These are phyloP conservation scores for Epichloe bromicola DNA, from an alignment of 2,329 filamentous ascomycete genomes.

Conservation along the genomic window DNA sequence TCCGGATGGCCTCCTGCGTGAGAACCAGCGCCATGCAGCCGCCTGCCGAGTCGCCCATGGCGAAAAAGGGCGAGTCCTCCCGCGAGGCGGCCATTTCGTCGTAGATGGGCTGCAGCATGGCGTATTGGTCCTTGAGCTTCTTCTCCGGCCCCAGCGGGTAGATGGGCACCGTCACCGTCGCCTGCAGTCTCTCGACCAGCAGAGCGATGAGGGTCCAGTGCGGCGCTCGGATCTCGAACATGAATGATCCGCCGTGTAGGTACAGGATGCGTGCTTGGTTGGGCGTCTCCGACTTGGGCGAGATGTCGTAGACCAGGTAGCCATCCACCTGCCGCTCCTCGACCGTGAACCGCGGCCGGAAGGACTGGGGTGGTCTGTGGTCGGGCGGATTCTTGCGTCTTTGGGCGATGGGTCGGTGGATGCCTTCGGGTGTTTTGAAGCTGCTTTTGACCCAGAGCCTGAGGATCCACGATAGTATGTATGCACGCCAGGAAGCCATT, in stretches of 20 bases:
- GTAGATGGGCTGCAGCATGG: conserved; percentile 18
- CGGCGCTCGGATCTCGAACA: conserved; percentile 15
- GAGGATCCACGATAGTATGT: conserved; percentile 15
- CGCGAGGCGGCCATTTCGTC: conserved; percentile 17
- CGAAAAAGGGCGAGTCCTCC: conserved; percentile 17
- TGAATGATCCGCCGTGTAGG: conserved; percentile 18
- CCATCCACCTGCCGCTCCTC: conserved; percentile 11
- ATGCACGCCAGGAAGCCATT: conserved; percentile 16
- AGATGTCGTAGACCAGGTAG: conserved; percentile 16
- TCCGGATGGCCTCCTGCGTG: conserved; percentile 16
- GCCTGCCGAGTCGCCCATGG: conserved; percentile 19
- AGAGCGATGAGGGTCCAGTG: conserved; percentile 18
- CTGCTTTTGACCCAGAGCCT: conserved; percentile 15
- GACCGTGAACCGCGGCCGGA: conserved; percentile 15
- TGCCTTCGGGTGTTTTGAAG: conserved; percentile 13
- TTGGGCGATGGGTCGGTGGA: conserved; percentile 14
- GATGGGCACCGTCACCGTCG: conserved; percentile 18
- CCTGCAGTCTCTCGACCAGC: conserved; percentile 18
- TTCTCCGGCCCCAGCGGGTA: conserved; percentile 21
- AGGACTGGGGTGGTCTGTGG: conserved; percentile 11
- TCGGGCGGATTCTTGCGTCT: conserved; percentile 10
- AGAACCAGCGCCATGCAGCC: conserved; percentile 18
- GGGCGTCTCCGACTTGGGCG: conserved; percentile 18
- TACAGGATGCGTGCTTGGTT: conserved; percentile 18
- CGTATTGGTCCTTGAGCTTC: conserved; percentile 18